Percentiles rank a stretch among this genome's conserved stretches.
These are phyloP conservation scores for Russula sp. DNA, from an alignment of 768 basidiomycete species.

Conservation along the genomic window DNA sequence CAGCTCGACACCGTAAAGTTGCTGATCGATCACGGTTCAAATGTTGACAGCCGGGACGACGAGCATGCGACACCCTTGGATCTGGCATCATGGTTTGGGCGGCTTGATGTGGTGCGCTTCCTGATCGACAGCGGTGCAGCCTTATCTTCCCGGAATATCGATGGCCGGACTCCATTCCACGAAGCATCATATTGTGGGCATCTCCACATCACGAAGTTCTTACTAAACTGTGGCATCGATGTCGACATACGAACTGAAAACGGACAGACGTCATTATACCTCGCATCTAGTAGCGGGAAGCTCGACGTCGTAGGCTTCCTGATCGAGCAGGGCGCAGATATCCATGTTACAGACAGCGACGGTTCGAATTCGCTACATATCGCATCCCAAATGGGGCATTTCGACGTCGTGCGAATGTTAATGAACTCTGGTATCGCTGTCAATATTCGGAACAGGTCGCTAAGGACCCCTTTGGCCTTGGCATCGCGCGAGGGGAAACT, in stretches of 20 bases:
- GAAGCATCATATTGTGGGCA: too few species aligned
- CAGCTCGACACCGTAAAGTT: not conserved
- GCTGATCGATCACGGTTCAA: not conserved
- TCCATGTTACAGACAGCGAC: too few species aligned
- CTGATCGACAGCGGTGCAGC: not conserved
- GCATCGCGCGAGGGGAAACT: not conserved
- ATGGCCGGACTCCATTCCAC: not conserved
- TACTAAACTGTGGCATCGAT: too few species aligned
- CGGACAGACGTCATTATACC: too few species aligned
- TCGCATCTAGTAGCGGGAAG: too few species aligned
- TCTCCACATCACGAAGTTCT: too few species aligned
- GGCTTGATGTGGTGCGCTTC: not conserved
- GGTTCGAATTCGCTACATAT: not conserved
- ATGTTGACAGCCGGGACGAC: not conserved
- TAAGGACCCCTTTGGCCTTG: not conserved
- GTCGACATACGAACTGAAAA: too few species aligned
- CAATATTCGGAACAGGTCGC: not conserved
- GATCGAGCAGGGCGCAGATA: too few species aligned
- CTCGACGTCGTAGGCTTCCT: too few species aligned
- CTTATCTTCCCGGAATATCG: not conserved
- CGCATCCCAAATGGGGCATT: too few species aligned
- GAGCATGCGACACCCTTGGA: not conserved
- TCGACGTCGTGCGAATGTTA: not conserved
- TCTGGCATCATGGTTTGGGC: too few species aligned
- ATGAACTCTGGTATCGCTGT: not conserved